Conservation (phyloP, 2,329 filamentous ascomycete genomes). For the Cladosporium sp. region DNA sequence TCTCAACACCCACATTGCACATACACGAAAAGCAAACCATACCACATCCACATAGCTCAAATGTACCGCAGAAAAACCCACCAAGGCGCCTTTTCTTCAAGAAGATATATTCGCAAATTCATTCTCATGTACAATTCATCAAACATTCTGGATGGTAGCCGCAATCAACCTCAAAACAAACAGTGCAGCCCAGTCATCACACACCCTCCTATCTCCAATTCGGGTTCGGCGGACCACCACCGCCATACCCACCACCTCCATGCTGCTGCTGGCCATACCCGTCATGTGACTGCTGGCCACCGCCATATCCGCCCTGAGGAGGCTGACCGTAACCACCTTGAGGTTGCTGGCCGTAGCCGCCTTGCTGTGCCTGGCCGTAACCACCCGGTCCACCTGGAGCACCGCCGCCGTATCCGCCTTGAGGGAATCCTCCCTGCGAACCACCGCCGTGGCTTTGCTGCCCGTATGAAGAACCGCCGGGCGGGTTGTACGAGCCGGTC, state of each 20-base stretch:
- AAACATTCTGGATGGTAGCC: too few species aligned
- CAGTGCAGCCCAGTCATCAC: constrained; percentile 9
- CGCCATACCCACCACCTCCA: constrained; percentile 16
- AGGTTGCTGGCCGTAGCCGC: constrained; percentile 18
- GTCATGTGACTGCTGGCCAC: constrained; percentile 14
- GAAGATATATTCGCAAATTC: too few species aligned
- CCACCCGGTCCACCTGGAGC: background rate
- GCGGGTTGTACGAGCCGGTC: constrained; percentile 10
- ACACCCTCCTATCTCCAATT: constrained; percentile 23
- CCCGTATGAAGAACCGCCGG: constrained; percentile 1
- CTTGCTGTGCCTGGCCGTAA: constrained; percentile 11
- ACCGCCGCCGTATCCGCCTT: constrained; percentile 3
- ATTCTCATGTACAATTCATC: too few species aligned
- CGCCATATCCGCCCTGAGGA: constrained; percentile 21
- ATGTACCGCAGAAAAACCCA: too few species aligned
- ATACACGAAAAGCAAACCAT: too few species aligned
- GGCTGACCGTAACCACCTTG: constrained; percentile 19
- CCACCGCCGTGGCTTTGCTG: constrained; percentile 16
- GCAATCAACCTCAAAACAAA: background rate
- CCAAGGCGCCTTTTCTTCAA: too few species aligned
- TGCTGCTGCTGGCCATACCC: constrained; percentile 3
- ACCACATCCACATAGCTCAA: too few species aligned
- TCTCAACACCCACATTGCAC: too few species aligned
- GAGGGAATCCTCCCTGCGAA: constrained; percentile 6
- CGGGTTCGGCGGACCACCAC: constrained; percentile 21